Conservation (phyloP, 106 monocot genomes). For the Platanthera zijinensis region DNA sequence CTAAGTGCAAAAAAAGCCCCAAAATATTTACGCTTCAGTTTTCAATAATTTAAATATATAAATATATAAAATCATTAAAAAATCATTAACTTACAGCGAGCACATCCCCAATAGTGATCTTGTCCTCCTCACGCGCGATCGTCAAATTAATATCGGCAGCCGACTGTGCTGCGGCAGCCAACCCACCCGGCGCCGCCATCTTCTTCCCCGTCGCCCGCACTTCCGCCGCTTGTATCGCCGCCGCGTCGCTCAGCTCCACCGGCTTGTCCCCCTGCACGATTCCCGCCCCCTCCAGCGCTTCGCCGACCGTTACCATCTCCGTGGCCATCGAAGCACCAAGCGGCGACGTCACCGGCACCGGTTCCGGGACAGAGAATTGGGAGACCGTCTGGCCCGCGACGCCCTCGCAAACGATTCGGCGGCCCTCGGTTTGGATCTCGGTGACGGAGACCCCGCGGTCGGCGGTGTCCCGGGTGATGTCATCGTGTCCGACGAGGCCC, state of each 20-base stretch:
- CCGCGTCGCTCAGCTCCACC: conserved; percentile 51
- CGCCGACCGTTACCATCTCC: conserved; percentile 30
- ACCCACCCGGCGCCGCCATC: conserved; percentile 18
- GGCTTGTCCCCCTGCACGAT: conserved; percentile 32
- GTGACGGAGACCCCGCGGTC: conserved; percentile 39
- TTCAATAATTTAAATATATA: background rate
- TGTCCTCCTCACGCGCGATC: conserved; percentile 20
- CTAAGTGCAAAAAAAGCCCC: no score
- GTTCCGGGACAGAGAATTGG: background rate
- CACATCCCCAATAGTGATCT: conserved; percentile 32
- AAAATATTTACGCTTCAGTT: no score
- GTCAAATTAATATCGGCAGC: conserved; percentile 32
- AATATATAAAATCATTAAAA: background rate
- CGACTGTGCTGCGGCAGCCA: conserved; percentile 41
- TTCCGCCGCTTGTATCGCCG: conserved; percentile 58
- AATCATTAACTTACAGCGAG: conserved; percentile 12
- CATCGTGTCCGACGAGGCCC: conserved; percentile 32
- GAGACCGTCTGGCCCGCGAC: conserved; percentile 42
- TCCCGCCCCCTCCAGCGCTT: conserved; percentile 58
- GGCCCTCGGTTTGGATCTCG: conserved; percentile 29
- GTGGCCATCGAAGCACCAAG: background rate
- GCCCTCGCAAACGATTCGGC: conserved; percentile 33
- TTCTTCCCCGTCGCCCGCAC: conserved; percentile 36
- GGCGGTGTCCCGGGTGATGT: conserved; percentile 13
- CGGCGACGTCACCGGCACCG: background rate